A percentile compares a stretch with the other conserved stretches of the same genome.
Evolutionary conservation across 768 basidiomycete genomes (phyloP).

Genomic region (Boletus eberwhitei): DNA sequence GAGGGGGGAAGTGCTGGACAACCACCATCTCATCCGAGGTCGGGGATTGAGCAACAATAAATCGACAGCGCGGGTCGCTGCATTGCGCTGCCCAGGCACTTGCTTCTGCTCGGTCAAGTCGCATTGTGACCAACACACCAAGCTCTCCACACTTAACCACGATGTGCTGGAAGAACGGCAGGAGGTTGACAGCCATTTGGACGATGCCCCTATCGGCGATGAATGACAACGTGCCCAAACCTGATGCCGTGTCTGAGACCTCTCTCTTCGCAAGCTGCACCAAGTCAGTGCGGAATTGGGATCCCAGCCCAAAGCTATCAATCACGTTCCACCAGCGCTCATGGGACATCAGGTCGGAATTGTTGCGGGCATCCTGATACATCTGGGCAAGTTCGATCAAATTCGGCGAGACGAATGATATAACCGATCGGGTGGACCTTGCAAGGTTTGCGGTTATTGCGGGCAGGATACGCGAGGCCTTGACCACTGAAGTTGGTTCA

Average conservation of each 20-base stretch:
- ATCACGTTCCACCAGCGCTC: conserved; percentile 63
- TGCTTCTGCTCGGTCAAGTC: conserved; percentile 41
- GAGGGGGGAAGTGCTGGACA: conserved; percentile 71
- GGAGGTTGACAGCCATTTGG: conserved; percentile 76
- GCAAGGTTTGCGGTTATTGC: conserved; percentile 46
- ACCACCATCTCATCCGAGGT: conserved; percentile 49
- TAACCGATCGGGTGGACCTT: conserved; percentile 37
- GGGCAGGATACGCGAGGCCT: conserved; percentile 68
- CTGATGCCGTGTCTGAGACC: conserved; percentile 39
- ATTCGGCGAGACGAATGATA: conserved; percentile 84
- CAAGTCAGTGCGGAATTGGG: conserved; percentile 63
- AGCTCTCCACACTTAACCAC: conserved; percentile 80
- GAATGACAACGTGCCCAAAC: conserved; percentile 52
- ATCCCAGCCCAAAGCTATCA: conserved; percentile 62
- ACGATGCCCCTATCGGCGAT: conserved; percentile 67
- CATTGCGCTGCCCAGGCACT: conserved; percentile 48
- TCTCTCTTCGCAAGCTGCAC: conserved; percentile 51
- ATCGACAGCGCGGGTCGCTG: conserved; percentile 45
- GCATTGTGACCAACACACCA: conserved; percentile 65
- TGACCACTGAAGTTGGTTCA: conserved; percentile 91
- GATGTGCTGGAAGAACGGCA: conserved; percentile 82
- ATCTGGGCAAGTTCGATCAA: conserved; percentile 67
- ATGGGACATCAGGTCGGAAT: conserved; percentile 50
- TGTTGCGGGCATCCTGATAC: conserved; percentile 47
- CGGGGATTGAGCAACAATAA: conserved; percentile 49